phyloP scores from a whole-genome alignment of 2,329 filamentous ascomycete species.

The Pseudofabraea citricarpa region DNA sequence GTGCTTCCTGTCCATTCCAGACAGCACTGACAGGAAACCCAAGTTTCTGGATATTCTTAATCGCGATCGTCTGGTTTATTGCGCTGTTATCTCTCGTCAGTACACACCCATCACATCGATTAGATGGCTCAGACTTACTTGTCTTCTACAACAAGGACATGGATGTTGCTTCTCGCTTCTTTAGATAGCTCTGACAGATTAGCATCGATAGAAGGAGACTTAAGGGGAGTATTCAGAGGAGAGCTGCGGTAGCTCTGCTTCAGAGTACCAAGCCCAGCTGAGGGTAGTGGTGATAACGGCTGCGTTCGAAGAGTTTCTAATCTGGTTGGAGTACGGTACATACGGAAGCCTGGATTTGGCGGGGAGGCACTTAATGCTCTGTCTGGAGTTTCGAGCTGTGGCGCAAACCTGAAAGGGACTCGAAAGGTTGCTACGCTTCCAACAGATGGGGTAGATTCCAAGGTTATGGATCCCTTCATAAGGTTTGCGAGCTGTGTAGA shows the following conservation, averaged over 20 bases:
- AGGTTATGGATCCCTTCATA: slow-evolving; percentile 17
- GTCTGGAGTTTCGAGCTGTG: background rate
- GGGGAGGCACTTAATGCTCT: background rate
- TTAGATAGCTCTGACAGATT: slow-evolving; percentile 3
- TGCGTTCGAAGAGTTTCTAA: slow-evolving; percentile 3
- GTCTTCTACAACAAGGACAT: slow-evolving; percentile 20
- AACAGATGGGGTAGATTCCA: slow-evolving; percentile 9
- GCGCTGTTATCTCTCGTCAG: slow-evolving; percentile 9
- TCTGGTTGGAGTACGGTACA: slow-evolving; percentile 3
- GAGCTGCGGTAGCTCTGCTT: slow-evolving; percentile 8
- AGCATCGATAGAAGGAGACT: background rate
- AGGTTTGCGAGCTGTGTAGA: slow-evolving; percentile 15
- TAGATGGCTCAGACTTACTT: slow-evolving; percentile 12
- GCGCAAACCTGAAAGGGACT: slow-evolving; percentile 16
- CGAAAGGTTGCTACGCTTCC: slow-evolving; percentile 20
- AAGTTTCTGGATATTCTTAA: slow-evolving; percentile 18
- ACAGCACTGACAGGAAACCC: slow-evolving; percentile 19
- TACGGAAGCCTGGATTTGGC: slow-evolving; percentile 2
- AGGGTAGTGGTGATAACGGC: background rate
- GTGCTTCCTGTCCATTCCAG: slow-evolving; percentile 22
- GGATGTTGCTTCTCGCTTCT: slow-evolving; percentile 12
- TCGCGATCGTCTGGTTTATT: slow-evolving; percentile 22
- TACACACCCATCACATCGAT: background rate
- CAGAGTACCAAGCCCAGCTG: background rate
- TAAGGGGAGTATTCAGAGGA: slow-evolving; percentile 19